These are phyloP conservation scores for Bruguiera gymnorhiza DNA, from an alignment of 345 rosid genomes.

Conservation along the genomic window DNA sequence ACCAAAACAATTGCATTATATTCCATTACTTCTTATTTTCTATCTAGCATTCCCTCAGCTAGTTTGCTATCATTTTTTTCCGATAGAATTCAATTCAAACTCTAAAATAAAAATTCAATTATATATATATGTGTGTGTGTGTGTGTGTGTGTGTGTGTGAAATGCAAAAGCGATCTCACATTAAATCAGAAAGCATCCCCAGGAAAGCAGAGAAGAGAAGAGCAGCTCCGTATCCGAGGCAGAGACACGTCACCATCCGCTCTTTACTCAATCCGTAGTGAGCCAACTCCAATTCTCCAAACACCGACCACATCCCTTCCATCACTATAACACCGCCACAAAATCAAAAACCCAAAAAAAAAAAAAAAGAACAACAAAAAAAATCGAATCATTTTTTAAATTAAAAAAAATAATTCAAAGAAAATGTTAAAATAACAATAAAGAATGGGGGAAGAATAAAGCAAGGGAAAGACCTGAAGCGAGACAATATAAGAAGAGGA, in stretches of 20 bases:
- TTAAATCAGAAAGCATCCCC: slow-evolving; percentile 67
- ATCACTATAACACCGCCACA: slow-evolving; percentile 32
- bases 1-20: slow-evolving; percentile 2
- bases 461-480: slow-evolving; percentile 55
- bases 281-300: slow-evolving; percentile 70
- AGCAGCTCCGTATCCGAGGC: slow-evolving; percentile 54
- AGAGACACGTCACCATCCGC: slow-evolving; percentile 47
- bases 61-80: not conserved
- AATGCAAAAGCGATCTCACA: slow-evolving; percentile 35
- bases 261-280: slow-evolving; percentile 45
- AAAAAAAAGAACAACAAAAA: too few species aligned
- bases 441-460: not conserved
- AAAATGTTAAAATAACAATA: not conserved
- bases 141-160: not conserved
- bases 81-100: not conserved
- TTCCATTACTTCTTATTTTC: not conserved
- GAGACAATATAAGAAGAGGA: slow-evolving; percentile 62
- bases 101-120: not conserved
- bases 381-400: too few species aligned
- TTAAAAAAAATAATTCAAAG: not conserved
- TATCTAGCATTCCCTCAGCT: not conserved
- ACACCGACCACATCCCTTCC: slow-evolving; percentile 79
- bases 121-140: too few species aligned
- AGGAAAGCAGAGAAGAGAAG: slow-evolving; percentile 56
- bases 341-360: too few species aligned